phyloP scores from a whole-genome alignment of 2,329 filamentous ascomycete species.

The Fusarium sp. region DNA sequence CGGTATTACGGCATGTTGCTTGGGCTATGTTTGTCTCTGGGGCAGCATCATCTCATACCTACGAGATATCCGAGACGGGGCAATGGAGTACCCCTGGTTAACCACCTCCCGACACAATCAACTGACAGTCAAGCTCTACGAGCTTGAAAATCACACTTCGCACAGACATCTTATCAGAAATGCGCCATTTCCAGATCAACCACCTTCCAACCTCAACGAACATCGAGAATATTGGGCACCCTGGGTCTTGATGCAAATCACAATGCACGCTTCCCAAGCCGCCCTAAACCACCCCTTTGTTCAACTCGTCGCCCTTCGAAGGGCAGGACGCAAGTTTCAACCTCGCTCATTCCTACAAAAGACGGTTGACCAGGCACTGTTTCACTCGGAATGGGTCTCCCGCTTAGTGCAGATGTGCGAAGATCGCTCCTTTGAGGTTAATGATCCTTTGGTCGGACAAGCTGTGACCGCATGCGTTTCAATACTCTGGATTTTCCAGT shows the following conservation, averaged over 20 bases:
- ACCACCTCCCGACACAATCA: constrained; percentile 29
- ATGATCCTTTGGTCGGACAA: constrained; percentile 38
- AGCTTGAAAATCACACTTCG: constrained; percentile 30
- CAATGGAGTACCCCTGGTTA: constrained; percentile 38
- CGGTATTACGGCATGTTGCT: constrained; percentile 14
- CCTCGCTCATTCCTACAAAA: constrained; percentile 39
- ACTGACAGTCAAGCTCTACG: constrained; percentile 37
- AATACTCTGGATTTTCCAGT: constrained; percentile 42
- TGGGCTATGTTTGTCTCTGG: constrained; percentile 24
- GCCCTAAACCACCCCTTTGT: constrained; percentile 41
- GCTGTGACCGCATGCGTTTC: constrained; percentile 37
- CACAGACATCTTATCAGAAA: constrained; percentile 37
- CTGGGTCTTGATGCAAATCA: constrained; percentile 37
- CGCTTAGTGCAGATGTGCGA: constrained; percentile 39
- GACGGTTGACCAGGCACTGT: constrained; percentile 41
- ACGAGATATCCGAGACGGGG: constrained; percentile 30
- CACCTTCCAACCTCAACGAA: background rate
- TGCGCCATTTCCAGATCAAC: constrained; percentile 36
- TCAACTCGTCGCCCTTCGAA: constrained; percentile 38
- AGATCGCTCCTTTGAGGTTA: constrained; percentile 32
- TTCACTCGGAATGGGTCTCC: constrained; percentile 39
- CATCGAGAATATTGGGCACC: constrained; percentile 40
- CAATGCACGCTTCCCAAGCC: constrained; percentile 37
- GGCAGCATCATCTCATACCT: constrained; percentile 36
- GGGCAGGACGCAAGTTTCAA: constrained; percentile 26